Evolutionary conservation across 805 yeast genomes (phyloP).

Genomic region (Kodamaea fukazawae): DNA sequence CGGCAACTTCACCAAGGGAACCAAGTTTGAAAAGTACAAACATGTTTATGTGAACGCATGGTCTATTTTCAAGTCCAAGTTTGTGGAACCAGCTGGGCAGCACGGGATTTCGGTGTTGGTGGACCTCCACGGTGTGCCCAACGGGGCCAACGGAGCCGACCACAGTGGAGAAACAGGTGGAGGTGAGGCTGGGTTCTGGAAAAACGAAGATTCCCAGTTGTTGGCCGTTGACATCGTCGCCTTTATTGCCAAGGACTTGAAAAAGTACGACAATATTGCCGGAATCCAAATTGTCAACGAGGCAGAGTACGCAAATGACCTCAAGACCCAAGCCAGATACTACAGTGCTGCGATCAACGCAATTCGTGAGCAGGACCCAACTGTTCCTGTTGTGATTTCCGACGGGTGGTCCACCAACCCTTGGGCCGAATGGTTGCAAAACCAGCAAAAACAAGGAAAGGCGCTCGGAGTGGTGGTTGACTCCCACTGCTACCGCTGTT

Average conservation of each 20-base stretch:
- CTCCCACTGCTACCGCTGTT: constrained; percentile 83
- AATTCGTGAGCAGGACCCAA: constrained; percentile 53
- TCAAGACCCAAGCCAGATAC: constrained; percentile 55
- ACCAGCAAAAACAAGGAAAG: constrained; percentile 33
- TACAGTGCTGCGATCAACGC: constrained; percentile 62
- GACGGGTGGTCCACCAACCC: constrained; percentile 93
- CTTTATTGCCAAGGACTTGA: constrained; percentile 62
- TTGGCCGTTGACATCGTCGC: constrained; percentile 50
- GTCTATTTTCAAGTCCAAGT: constrained; percentile 51
- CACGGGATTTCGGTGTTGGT: constrained; percentile 71
- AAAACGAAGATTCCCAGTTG: constrained; percentile 35
- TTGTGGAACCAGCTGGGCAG: constrained; percentile 57
- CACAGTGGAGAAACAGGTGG: constrained; percentile 71
- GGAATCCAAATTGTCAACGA: constrained; percentile 89
- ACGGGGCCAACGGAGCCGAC: constrained; percentile 84
- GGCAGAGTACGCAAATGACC: constrained; percentile 56
- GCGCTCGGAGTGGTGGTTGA: constrained; percentile 71
- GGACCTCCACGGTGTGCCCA: constrained; percentile 88
- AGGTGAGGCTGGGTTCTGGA: constrained; percentile 66
- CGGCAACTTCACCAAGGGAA: constrained; percentile 53
- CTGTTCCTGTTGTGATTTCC: constrained; percentile 73
- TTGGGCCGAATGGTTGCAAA: constrained; percentile 67
- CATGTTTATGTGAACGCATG: constrained; percentile 73
- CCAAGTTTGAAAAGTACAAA: constrained; percentile 57
- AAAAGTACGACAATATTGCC: constrained; percentile 59